Conservation (phyloP, 164 flowering plant species). For the Amborella trichopoda region DNA sequence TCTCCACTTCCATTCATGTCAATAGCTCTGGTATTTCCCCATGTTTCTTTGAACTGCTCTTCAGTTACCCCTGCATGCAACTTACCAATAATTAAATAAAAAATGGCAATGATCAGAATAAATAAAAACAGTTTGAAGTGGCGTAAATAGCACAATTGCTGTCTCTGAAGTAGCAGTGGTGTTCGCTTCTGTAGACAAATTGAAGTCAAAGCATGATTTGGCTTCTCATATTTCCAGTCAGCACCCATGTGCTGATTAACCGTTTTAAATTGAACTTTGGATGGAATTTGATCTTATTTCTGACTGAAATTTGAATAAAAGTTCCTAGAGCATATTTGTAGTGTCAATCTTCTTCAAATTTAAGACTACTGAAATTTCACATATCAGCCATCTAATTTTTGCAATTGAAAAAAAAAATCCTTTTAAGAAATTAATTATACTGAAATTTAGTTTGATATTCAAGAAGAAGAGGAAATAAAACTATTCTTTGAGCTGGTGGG, state of each 20-base stretch:
- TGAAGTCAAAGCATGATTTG: no score
- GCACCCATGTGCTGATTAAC: no score
- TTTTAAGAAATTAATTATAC: not conserved
- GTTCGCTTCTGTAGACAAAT: not conserved
- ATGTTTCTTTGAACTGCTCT: conserved; percentile 78
- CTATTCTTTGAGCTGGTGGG: not conserved
- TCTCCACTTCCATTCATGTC: no score
- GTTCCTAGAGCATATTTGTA: not conserved
- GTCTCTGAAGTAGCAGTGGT: not conserved
- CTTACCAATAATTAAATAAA: not conserved
- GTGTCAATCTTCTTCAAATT: not conserved
- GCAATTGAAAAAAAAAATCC: not conserved
- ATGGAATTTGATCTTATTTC: no score
- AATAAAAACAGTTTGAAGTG: not conserved
- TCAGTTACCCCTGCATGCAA: conserved; percentile 69
- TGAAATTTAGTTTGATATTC: not conserved
- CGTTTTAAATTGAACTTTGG: no score
- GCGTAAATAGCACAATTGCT: not conserved
- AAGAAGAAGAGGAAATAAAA: not conserved
- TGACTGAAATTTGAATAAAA: no score
- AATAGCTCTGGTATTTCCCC: conserved; percentile 36
- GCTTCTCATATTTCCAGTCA: no score
- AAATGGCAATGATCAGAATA: not conserved
- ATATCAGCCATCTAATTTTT: not conserved
- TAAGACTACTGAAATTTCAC: not conserved